Evolutionary conservation across 73 alveolate species (phyloP).

Genomic region (Tetrahymena thermophila): DNA sequence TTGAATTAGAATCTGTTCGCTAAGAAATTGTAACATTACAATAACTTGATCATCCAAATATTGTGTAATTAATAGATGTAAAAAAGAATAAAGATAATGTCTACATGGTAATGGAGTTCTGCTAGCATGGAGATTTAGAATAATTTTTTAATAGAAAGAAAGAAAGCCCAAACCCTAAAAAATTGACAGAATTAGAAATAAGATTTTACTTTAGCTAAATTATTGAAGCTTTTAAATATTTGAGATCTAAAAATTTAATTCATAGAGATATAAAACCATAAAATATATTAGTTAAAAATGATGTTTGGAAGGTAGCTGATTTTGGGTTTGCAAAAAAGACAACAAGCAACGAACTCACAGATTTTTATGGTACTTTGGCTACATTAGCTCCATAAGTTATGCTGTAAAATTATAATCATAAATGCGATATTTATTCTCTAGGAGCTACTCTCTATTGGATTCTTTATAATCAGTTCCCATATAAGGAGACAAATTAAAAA

Average conservation of each 20-base stretch:
- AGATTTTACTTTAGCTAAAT: not conserved
- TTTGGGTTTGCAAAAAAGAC: not conserved
- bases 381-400: not conserved
- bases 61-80: not conserved
- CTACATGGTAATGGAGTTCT: not conserved
- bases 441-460: not conserved
- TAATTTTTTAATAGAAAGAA: not conserved
- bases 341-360: not conserved
- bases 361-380: not conserved
- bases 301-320: not conserved
- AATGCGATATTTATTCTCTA: not conserved
- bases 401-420: not conserved
- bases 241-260: not conserved
- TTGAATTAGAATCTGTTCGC: not conserved
- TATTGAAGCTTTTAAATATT: not conserved
- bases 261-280: not conserved
- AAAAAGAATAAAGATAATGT: not conserved
- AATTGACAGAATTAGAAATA: not conserved
- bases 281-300: not conserved
- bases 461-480: not conserved
- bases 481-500: not conserved
- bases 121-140: not conserved
- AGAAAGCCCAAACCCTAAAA: not conserved
- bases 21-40: not conserved
- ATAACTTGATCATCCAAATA: not conserved